Conservation (phyloP, 495 filamentous ascomycete genomes). For the Pseudoneurospora amorphoporcata region DNA sequence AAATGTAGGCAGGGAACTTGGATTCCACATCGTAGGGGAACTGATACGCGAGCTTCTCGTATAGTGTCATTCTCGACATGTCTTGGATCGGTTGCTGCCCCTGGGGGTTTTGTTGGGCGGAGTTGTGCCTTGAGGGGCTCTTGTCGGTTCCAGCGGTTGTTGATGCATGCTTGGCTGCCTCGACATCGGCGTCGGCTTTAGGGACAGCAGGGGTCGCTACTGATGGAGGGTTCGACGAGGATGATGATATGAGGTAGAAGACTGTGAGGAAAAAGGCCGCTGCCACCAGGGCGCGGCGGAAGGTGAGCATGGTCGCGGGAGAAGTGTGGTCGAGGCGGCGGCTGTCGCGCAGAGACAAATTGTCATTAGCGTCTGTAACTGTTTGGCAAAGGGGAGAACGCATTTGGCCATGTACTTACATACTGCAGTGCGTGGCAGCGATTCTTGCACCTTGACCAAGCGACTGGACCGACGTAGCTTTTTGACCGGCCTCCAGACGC, state of each 20-base stretch:
- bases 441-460: background rate
- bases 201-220: conserved; percentile 16
- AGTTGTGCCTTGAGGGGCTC: conserved; percentile 10
- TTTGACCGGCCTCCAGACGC: background rate
- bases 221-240: conserved; percentile 4
- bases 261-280: conserved; percentile 57
- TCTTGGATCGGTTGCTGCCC: conserved; percentile 40
- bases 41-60: conserved; percentile 80
- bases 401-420: background rate
- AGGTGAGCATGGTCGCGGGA: conserved; percentile 43
- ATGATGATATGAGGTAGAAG: conserved; percentile 60
- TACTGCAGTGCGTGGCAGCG: background rate
- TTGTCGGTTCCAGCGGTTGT: conserved; percentile 11
- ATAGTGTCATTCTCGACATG: conserved; percentile 52
- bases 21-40: conserved; percentile 82
- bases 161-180: conserved; percentile 14
- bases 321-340: background rate
- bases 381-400: background rate
- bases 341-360: conserved; percentile 1
- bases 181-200: conserved; percentile 7
- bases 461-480: background rate
- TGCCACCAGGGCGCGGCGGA: conserved; percentile 60
- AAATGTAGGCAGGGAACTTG: conserved; percentile 95
- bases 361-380: background rate
- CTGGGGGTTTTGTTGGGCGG: conserved; percentile 11